Evolutionary conservation across 1,284 basidiomycete genomes (phyloP).

Genomic region (Chondrostereum purpureum): DNA sequence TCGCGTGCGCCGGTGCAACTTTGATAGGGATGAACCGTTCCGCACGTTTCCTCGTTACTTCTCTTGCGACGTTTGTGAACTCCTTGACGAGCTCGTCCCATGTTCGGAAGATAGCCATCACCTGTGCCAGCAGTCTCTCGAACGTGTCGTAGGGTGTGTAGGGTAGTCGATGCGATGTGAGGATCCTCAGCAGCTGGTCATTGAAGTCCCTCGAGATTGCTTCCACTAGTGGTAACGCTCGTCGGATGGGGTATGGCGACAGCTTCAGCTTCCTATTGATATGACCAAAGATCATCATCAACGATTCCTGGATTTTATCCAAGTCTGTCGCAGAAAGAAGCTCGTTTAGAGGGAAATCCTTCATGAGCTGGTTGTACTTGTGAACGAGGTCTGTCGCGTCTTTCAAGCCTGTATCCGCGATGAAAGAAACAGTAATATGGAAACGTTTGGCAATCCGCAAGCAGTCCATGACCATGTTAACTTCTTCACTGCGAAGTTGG

Average conservation of each 20-base stretch:
- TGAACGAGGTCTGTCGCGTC: constrained; percentile 88
- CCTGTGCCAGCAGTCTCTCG: constrained; percentile 75
- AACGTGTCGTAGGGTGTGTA: constrained; percentile 95
- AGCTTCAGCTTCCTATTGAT: constrained; percentile 94
- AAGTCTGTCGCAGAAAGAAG: constrained; percentile 94
- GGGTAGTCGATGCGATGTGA: constrained; percentile 84
- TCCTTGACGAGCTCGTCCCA: constrained; percentile 99
- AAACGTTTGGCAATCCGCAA: constrained; percentile 95
- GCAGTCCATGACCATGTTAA: constrained; percentile 93
- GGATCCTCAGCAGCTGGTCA: constrained; percentile 86
- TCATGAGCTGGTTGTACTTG: constrained; percentile 98
- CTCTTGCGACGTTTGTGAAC: constrained; percentile 95
- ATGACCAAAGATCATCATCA: constrained; percentile 86
- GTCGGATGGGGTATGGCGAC: constrained; percentile 93
- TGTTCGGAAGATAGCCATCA: constrained; percentile 80
- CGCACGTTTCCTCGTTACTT: constrained; percentile 85
- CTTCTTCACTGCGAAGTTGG: constrained; percentile 88
- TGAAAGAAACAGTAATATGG: constrained; percentile 95
- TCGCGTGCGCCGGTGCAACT: constrained; percentile 84
- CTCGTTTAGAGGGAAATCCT: constrained; percentile 97
- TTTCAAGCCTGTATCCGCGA: constrained; percentile 94
- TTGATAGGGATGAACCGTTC: constrained; percentile 99
- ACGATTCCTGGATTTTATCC: constrained; percentile 87
- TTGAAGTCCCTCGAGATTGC: constrained; percentile 98
- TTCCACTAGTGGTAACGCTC: constrained; percentile 93